Evolutionary conservation across 1,139 yeast species (phyloP).

Genomic region (Scheffersomyces cryptocercus): DNA sequence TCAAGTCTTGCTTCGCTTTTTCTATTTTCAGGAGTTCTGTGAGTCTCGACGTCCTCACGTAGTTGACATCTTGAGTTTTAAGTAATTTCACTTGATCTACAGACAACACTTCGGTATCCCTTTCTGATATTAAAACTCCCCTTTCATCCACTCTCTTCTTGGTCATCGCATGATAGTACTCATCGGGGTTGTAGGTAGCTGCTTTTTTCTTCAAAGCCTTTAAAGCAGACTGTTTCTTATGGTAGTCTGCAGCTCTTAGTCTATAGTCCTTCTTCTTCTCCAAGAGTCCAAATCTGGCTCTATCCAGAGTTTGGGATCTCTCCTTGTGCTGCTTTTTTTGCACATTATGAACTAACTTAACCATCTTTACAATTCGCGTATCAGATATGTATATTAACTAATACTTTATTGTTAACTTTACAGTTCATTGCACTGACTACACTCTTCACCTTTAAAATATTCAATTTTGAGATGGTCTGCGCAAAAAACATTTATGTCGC

Average conservation of each 20-base stretch:
- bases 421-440: too few species aligned
- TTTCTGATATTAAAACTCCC: constrained; percentile 67
- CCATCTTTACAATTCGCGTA: constrained; percentile 45
- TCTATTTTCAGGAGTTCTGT: constrained; percentile 68
- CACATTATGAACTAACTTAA: constrained; percentile 78
- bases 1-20: constrained; percentile 55
- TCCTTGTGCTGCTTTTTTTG: constrained; percentile 97
- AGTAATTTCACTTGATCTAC: constrained; percentile 78
- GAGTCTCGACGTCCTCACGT: constrained; percentile 73
- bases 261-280: constrained; percentile 96
- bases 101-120: constrained; percentile 64
- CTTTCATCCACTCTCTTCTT: constrained; percentile 60
- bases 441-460: not conserved
- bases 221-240: constrained; percentile 82
- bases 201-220: constrained; percentile 76
- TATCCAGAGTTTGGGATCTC: constrained; percentile 77
- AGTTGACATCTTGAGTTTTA: constrained; percentile 88
- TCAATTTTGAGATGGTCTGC: not conserved
- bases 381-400: too few species aligned
- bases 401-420: not conserved
- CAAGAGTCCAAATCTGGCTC: constrained; percentile 76
- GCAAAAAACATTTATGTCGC: not conserved
- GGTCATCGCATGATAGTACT: constrained; percentile 92
- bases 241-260: constrained; percentile 85
- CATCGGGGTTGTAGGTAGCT: constrained; percentile 84